A percentile compares a stretch with the other conserved stretches of the same genome.
Evolutionary conservation across 225 moss, liverwort and hornwort genomes (phyloP).

Genomic region (Physcomitrium patens): DNA sequence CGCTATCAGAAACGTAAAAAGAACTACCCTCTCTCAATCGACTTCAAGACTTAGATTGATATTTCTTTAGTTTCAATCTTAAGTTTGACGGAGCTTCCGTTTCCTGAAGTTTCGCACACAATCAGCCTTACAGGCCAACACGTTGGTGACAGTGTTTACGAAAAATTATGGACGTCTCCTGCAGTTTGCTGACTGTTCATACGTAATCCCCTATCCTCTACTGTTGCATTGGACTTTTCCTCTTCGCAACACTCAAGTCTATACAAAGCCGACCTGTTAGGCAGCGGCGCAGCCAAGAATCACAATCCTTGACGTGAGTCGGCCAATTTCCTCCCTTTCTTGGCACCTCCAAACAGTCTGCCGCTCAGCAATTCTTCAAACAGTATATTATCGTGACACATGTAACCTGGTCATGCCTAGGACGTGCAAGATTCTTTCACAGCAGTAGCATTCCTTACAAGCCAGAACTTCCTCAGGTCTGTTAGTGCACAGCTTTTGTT

Average conservation of each 20-base stretch:
- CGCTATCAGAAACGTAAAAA: neutral
- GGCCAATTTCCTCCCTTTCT: slow-evolving; percentile 27
- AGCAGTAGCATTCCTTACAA: neutral
- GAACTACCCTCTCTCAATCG: neutral
- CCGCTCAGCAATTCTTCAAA: neutral
- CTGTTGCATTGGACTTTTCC: neutral
- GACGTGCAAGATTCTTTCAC: neutral
- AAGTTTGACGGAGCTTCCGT: no score
- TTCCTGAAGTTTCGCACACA: no score
- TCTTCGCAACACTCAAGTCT: neutral
- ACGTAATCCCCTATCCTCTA: neutral
- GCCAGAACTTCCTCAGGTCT: neutral
- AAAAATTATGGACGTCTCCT: no score
- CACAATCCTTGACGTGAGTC: neutral
- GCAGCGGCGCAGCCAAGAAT: slow-evolving; percentile 39
- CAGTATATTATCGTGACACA: neutral
- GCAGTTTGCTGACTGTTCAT: neutral
- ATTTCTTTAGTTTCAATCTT: no score
- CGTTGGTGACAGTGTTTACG: no score
- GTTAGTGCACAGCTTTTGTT: neutral
- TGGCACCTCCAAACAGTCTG: slow-evolving; percentile 29
- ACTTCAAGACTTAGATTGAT: no score
- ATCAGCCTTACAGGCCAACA: no score
- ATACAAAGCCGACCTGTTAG: neutral
- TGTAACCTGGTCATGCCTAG: neutral